These are phyloP conservation scores for Aspergillus eucalypticola DNA, from an alignment of 2,329 filamentous ascomycete genomes.

Conservation along the genomic window DNA sequence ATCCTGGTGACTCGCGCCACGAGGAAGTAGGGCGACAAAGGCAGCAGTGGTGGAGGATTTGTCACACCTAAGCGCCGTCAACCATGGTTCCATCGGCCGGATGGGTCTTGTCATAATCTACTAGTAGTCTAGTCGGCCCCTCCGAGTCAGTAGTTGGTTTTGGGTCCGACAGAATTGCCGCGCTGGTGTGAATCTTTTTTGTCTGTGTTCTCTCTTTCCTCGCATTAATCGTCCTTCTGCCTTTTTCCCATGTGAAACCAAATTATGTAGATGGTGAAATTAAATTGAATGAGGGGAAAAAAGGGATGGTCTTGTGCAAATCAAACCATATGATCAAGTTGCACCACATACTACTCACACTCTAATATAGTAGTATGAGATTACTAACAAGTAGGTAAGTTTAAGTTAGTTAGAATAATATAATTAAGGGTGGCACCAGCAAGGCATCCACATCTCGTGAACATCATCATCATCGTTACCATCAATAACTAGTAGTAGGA, in stretches of 20 bases:
- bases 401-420: not conserved
- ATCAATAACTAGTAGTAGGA: not conserved
- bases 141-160: not conserved
- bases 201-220: too few relatives aligned
- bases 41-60: not conserved
- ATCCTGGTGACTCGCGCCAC: not conserved
- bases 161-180: too few relatives aligned
- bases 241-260: too few relatives aligned
- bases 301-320: not conserved
- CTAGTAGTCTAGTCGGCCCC: not conserved
- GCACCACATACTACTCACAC: not conserved
- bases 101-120: not conserved
- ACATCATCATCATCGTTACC: not conserved
- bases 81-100: not conserved
- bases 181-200: too few relatives aligned
- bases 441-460: not conserved
- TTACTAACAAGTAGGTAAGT: not conserved
- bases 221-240: too few relatives aligned
- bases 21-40: not conserved
- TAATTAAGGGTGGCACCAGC: not conserved
- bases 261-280: too few relatives aligned
- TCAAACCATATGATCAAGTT: not conserved
- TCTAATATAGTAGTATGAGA: too few relatives aligned
- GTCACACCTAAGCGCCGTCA: conserved; percentile 1
- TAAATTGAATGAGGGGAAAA: not conserved